Evolutionary conservation across 1,284 basidiomycete species (phyloP), one percentile per base, ranked within the genome.

Genomic region (Coriolopsis trogii): DNA sequence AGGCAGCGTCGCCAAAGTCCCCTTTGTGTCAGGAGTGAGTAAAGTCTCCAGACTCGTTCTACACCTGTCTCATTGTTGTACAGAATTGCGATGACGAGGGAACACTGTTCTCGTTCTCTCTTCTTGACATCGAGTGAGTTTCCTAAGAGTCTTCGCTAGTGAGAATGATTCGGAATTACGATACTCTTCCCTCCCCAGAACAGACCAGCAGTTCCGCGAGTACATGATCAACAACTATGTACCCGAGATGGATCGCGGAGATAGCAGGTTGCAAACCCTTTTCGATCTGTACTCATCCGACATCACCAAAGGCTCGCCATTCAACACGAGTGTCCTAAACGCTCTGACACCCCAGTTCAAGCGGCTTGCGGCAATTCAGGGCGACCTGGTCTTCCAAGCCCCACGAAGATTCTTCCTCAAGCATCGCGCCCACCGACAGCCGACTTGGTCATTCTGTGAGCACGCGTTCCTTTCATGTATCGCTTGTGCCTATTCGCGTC

Each of bases 301-400:
- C 39, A 46, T 52, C 26, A 65, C 68, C 0, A 58, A 75, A 52
- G 81, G 82, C 4, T 82, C 82, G 0, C 82, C 82, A 0, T 85
- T 74, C 54, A 68, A 70, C 46, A 84, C 82, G 0, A 73, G 78
- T 0, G 48, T 66, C 20, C 41, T 71, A 1, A 77, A 81, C 49
- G 70, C 67, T 0, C 46, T 84, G 8, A 73, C 77, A 0, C 76
- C 77, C 0, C 72, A 83, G 53, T 84, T 70, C 67, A 82, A 84
- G 63, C 70, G 82, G 20, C 58, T 84, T 1, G 74, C 82, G 7
- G 70, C 80, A 0, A 63, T 84, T 52, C 70, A 70, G 36, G 82
- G 81, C 0, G 83, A 85, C 53, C 63, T 70, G 1, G 68, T 77
- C 0, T 84, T 85, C 67, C 80, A 84, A 47, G 79, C 72, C 0